phyloP scores from a whole-genome alignment of 441 rosid genomes.

The Arabidopsis hybrid region DNA sequence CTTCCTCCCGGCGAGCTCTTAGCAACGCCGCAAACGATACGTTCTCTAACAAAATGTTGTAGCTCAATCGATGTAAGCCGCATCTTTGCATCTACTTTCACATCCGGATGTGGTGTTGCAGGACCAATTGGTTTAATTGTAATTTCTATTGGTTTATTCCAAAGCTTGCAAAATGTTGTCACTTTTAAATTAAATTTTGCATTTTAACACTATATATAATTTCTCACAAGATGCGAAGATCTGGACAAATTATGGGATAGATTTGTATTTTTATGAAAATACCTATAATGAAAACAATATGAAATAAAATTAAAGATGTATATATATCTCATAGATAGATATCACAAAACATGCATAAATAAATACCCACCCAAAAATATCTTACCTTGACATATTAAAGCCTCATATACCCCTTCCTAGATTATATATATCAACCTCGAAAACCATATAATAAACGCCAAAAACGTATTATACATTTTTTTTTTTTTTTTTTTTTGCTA shows the following conservation, averaged over 20 bases:
- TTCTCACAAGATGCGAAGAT: neutral
- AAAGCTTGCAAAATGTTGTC: neutral
- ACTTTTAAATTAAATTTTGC: neutral
- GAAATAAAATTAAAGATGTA: neutral
- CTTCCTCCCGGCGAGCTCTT: neutral
- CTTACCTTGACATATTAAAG: constrained; percentile 35
- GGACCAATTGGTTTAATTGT: neutral
- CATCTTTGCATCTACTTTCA: neutral
- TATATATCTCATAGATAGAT: constrained; percentile 1
- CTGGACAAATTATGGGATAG: neutral
- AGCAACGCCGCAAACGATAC: neutral
- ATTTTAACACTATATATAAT: no score
- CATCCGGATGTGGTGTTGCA: neutral
- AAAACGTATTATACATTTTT: constrained; percentile 36
- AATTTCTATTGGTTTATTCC: neutral
- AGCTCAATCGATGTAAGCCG: neutral
- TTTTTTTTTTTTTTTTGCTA: no score
- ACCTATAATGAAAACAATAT: neutral
- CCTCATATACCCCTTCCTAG: constrained; percentile 32
- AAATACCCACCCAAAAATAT: constrained; percentile 33
- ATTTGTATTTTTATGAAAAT: neutral
- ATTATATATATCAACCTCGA: constrained; percentile 30
- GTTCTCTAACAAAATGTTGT: no score
- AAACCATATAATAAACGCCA: constrained; percentile 35
- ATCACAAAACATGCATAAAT: constrained; percentile 30